Evolutionary conservation across 2,329 filamentous ascomycete genomes (phyloP), one percentile per base, ranked within the genome.

Genomic region (Fusarium compactum): DNA sequence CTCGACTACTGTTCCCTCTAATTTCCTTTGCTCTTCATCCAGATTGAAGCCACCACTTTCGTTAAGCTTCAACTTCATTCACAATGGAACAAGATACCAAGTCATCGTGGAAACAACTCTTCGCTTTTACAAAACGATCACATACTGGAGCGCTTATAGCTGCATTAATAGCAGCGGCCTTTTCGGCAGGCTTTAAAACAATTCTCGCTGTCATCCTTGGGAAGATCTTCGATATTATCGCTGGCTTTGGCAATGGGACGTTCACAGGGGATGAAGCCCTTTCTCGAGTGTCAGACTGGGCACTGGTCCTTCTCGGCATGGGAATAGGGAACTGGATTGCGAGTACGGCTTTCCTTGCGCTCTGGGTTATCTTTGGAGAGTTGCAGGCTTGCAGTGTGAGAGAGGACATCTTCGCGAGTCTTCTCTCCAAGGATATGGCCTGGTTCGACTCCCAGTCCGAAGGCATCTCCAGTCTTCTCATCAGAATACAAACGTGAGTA

Each of bases 361-460:
- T 88, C 1, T 98, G 95, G 90, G 83, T 95, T 30, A 77, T 87
- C 0, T 96, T 96, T 78, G 93, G 95, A 16, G 95, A 98, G 78
- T 74, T 93, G 4, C 93, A 97, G 71, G 93, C 92, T 1, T 87
- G 86, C 32, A 87, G 81, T 48, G 90, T 89, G 9, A 87, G 94
- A 8, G 82, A 85, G 18, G 82, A 81, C 8, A 80, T 96, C 5
- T 97, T 97, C 75, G 74, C 82, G 3, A 86, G 86, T 4, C 81
- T 98, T 38, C 77, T 97, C n/a, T 80, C 83, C 8, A 93, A 91
- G 76, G 89, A 95, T 15, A 88, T 96, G 76, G 85, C 86, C 47
- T 98, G 95, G 94, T 97, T 93, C 75, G 94, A 98, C 77, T 83
- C 85, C 20, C 86, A 90, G 54, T 83, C 87, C 40, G 89, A 92